phyloP scores from a whole-genome alignment of 768 basidiomycete species.

The Russula dissimulans region DNA sequence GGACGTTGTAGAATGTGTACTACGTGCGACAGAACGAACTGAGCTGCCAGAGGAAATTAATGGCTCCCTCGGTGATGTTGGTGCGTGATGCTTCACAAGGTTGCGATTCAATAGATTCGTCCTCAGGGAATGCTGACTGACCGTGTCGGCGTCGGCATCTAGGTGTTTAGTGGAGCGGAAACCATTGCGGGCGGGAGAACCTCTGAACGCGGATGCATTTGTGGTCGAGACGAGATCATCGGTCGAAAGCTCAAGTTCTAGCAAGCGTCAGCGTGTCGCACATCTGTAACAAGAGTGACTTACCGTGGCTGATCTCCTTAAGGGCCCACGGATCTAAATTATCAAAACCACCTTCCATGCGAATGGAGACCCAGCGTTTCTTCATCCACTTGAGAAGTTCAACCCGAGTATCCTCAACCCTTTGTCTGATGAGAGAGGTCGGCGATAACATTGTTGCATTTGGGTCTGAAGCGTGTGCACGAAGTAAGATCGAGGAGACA shows the following conservation, averaged over 20 bases:
- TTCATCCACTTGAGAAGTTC: slow-evolving; percentile 67
- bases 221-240: slow-evolving; percentile 54
- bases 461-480: slow-evolving; percentile 50
- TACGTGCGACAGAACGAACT: slow-evolving; percentile 39
- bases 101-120: slow-evolving; percentile 34
- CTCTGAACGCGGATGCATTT: slow-evolving; percentile 22
- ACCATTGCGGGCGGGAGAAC: slow-evolving; percentile 20
- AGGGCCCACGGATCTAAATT: slow-evolving; percentile 78
- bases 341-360: slow-evolving; percentile 74
- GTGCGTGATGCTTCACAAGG: slow-evolving; percentile 21
- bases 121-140: slow-evolving; percentile 40
- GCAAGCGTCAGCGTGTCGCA: background rate
- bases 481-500: slow-evolving; percentile 63
- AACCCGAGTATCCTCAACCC: slow-evolving; percentile 62
- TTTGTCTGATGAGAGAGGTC: slow-evolving; percentile 60
- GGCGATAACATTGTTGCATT: slow-evolving; percentile 53
- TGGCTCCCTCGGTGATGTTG: slow-evolving; percentile 24
- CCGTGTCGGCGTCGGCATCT: slow-evolving; percentile 32
- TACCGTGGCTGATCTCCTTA: slow-evolving; percentile 79
- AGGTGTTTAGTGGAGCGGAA: slow-evolving; percentile 18
- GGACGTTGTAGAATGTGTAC: slow-evolving; percentile 30
- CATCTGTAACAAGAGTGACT: slow-evolving; percentile 25
- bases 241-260: slow-evolving; percentile 73
- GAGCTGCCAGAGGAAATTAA: slow-evolving; percentile 31
- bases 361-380: slow-evolving; percentile 66